Percentiles rank a stretch among this genome's conserved stretches.
Evolutionary conservation across 2,329 filamentous ascomycete species (phyloP).

Genomic region (Claviceps capensis): DNA sequence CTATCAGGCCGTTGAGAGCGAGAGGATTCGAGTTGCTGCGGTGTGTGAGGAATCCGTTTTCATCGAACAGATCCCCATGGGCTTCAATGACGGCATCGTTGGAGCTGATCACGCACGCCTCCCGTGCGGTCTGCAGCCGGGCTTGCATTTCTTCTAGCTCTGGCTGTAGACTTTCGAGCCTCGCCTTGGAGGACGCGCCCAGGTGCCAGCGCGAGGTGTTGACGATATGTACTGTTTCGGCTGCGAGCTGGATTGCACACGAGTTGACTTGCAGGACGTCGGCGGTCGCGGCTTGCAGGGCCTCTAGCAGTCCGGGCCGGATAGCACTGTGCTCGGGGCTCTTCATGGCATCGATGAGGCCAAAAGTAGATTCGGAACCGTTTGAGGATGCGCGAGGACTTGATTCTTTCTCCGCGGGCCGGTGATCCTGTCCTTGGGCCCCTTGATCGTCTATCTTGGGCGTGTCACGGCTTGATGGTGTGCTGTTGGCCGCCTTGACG

Average conservation of each 20-base stretch:
- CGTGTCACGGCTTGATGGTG: background rate
- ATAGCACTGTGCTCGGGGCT: conserved; percentile 21
- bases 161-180: conserved; percentile 10
- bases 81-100: conserved; percentile 26
- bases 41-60: conserved; percentile 22
- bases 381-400: conserved; percentile 6
- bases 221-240: conserved; percentile 13
- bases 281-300: conserved; percentile 17
- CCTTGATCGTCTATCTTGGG: background rate
- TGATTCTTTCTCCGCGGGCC: conserved; percentile 3
- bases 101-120: conserved; percentile 17
- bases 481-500: background rate
- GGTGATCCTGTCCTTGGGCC: background rate
- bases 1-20: conserved; percentile 25
- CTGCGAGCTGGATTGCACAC: conserved; percentile 11
- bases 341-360: conserved; percentile 23
- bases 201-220: conserved; percentile 19
- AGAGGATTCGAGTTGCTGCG: conserved; percentile 11
- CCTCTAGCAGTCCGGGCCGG: conserved; percentile 18
- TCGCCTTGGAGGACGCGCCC: conserved; percentile 9
- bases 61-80: conserved; percentile 27
- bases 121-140: conserved; percentile 15
- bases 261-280: conserved; percentile 14
- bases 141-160: conserved; percentile 12
- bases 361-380: conserved; percentile 8